These are phyloP conservation scores for Marchantia paleacea DNA, from an alignment of 225 moss, liverwort and hornwort genomes.

Conservation along the genomic window DNA sequence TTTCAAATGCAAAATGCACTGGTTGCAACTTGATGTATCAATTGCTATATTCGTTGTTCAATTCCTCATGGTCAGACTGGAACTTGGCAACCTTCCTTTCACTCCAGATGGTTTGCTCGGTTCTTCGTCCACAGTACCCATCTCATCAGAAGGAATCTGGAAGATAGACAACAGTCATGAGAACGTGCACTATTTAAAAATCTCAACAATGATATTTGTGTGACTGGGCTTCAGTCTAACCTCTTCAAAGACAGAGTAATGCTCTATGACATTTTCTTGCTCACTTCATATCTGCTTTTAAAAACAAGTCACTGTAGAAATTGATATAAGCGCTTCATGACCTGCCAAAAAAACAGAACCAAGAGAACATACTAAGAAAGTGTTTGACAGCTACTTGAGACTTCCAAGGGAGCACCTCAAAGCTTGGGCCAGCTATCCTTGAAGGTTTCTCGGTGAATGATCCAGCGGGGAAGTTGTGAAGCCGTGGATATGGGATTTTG, in stretches of 20 bases:
- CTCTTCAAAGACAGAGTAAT: background rate
- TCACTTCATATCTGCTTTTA: background rate
- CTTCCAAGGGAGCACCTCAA: conserved; percentile 49
- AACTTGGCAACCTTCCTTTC: conserved; percentile 28
- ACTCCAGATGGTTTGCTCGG: conserved; percentile 26
- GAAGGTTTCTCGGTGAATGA: conserved; percentile 71
- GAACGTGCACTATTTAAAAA: background rate
- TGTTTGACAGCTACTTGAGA: background rate
- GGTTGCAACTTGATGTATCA: no score
- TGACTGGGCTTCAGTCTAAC: no score
- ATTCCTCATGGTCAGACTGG: conserved; percentile 13
- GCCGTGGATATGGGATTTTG: conserved; percentile 93
- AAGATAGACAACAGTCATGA: background rate
- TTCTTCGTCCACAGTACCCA: conserved; percentile 76
- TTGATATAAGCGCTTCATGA: no score
- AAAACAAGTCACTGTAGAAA: background rate
- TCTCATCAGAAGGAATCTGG: conserved; percentile 87
- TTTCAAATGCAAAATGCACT: no score
- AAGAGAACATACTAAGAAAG: background rate
- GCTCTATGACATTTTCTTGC: background rate
- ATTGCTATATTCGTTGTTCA: background rate
- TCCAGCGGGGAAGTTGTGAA: conserved; percentile 80
- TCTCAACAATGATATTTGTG: background rate
- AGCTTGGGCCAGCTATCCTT: conserved; percentile 36
- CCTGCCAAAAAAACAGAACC: no score